Evolutionary conservation across 352 stramenopile genomes (phyloP).

Genomic region (Pythium monospermum): DNA sequence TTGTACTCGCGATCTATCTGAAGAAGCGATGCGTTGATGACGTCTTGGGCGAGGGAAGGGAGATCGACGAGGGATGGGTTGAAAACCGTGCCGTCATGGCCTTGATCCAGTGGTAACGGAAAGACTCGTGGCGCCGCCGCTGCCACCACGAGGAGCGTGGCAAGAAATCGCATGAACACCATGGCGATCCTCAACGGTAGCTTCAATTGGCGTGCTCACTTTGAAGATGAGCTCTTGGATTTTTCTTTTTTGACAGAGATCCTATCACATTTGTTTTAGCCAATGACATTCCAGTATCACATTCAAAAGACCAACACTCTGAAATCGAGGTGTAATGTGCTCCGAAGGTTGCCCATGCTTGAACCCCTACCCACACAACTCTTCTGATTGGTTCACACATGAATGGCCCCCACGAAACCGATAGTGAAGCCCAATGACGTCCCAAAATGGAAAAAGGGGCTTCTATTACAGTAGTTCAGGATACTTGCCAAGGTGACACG

Average conservation of each 20-base stretch:
- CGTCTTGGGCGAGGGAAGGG: neutral
- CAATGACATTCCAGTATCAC: neutral
- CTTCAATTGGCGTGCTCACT: too few species aligned
- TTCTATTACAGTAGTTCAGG: conserved; percentile 3
- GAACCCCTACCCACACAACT: conserved; percentile 8
- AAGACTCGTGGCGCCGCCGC: too few species aligned
- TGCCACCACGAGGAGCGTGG: too few species aligned
- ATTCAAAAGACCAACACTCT: conserved; percentile 15
- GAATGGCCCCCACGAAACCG: conserved; percentile 4
- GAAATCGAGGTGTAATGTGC: neutral
- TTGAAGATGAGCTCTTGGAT: neutral
- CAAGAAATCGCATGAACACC: too few species aligned
- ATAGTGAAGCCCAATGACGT: too few species aligned
- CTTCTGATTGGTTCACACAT: conserved; percentile 17
- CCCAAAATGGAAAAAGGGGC: neutral
- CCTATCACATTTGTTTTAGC: conserved; percentile 3
- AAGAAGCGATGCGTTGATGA: neutral
- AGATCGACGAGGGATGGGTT: too few species aligned
- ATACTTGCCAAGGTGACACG: conserved; percentile 4
- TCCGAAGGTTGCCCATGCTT: conserved; percentile 6
- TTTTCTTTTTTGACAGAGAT: neutral
- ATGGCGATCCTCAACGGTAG: neutral
- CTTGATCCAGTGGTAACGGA: too few species aligned
- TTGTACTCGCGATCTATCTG: conserved; percentile 20
- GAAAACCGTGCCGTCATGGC: too few species aligned